phyloP scores from a whole-genome alignment of 148 eudicot genomes.

The Beta vulgaris region DNA sequence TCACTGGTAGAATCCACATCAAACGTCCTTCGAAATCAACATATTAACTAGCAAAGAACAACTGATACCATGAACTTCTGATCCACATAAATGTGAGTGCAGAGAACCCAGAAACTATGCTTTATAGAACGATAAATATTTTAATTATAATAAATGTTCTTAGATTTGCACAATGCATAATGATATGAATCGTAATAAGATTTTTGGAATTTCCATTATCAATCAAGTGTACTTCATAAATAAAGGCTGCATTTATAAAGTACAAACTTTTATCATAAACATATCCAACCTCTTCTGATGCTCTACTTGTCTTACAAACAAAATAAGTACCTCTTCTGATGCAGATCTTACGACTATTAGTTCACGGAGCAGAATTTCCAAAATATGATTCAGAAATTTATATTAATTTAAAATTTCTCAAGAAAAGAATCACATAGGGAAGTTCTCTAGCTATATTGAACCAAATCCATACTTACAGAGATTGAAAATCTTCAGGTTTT shows the following conservation, averaged over 20 bases:
- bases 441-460: not conserved
- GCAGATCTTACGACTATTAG: not conserved
- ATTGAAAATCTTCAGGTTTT: constrained; percentile 62
- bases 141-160: not conserved
- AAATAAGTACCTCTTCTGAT: constrained; percentile 3
- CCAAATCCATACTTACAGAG: constrained; percentile 49
- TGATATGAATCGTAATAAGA: not conserved
- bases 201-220: not conserved
- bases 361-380: not conserved
- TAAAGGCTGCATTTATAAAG: not conserved
- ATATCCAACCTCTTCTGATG: not conserved
- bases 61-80: not conserved
- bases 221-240: not conserved
- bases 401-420: not conserved
- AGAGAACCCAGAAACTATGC: not conserved
- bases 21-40: not conserved
- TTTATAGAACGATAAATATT: not conserved
- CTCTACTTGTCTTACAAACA: too few relatives aligned
- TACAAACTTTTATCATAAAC: not conserved
- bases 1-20: not conserved
- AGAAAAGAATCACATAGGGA: not conserved
- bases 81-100: not conserved
- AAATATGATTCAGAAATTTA: not conserved
- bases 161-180: not conserved
- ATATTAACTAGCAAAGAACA: not conserved